phyloP scores from a whole-genome alignment of 257 asterid genomes.

The Scutellaria baicalensis region DNA sequence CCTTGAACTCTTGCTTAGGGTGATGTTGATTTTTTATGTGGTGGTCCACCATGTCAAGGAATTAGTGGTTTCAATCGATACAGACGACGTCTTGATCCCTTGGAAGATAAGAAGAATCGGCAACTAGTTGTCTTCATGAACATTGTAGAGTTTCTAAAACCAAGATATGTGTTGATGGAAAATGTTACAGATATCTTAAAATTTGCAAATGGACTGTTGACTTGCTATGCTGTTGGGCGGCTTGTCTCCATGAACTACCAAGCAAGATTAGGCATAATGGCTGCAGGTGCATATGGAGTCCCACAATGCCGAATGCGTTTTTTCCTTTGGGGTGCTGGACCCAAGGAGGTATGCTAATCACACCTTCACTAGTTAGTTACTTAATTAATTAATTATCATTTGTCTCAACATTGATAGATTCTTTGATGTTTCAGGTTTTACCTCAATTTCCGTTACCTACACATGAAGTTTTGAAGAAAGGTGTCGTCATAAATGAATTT shows the following conservation, averaged over 20 bases:
- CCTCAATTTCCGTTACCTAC: slow-evolving; percentile 46
- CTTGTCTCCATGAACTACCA: slow-evolving; percentile 39
- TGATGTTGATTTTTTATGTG: slow-evolving; percentile 43
- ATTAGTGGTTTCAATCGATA: slow-evolving; percentile 46
- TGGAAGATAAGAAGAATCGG: slow-evolving; percentile 33
- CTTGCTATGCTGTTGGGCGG: slow-evolving; percentile 35
- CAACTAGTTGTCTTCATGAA: slow-evolving; percentile 41
- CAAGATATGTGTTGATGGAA: slow-evolving; percentile 39
- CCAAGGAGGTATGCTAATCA: slow-evolving; percentile 21
- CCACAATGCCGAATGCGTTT: slow-evolving; percentile 52
- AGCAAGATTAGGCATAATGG: slow-evolving; percentile 39
- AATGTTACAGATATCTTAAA: slow-evolving; percentile 40
- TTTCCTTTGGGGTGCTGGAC: slow-evolving; percentile 42
- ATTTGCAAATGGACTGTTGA: slow-evolving; percentile 22
- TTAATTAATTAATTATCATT: not conserved
- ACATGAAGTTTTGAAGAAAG: slow-evolving; percentile 33
- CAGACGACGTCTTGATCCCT: slow-evolving; percentile 21
- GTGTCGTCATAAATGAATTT: slow-evolving; percentile 33
- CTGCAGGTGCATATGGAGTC: slow-evolving; percentile 49
- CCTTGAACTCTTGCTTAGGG: slow-evolving; percentile 17
- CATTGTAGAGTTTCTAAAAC: slow-evolving; percentile 29
- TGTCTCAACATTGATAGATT: not conserved
- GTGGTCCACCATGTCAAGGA: slow-evolving; percentile 60
- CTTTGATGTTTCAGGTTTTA: slow-evolving; percentile 23
- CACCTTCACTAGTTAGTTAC: not conserved